Evolutionary conservation across 768 basidiomycete genomes (phyloP).

Genomic region (Pisolithus microcarpus): DNA sequence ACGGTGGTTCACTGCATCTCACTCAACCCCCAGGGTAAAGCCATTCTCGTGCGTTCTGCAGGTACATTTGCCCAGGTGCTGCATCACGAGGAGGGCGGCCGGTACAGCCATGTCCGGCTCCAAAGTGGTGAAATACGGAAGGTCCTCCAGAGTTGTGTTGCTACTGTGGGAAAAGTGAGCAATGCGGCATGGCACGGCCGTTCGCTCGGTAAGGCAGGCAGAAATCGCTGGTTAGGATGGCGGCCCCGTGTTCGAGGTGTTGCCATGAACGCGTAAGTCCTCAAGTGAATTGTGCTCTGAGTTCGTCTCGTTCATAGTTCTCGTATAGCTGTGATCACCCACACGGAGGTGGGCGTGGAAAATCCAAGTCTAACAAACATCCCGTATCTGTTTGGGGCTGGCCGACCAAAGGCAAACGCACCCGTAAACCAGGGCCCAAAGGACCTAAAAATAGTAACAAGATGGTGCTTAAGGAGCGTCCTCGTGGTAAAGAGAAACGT

Average conservation of each 20-base stretch:
- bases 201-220: slow-evolving; percentile 85
- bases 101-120: slow-evolving; percentile 77
- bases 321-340: slow-evolving; percentile 75
- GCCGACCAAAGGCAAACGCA: slow-evolving; percentile 87
- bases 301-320: neutral
- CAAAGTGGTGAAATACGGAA: slow-evolving; percentile 91
- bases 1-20: slow-evolving; percentile 86
- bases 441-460: slow-evolving; percentile 88
- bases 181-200: slow-evolving; percentile 85
- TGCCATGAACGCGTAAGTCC: slow-evolving; percentile 88
- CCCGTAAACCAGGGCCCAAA: slow-evolving; percentile 86
- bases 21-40: slow-evolving; percentile 68
- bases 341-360: slow-evolving; percentile 96
- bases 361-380: slow-evolving; percentile 93
- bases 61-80: slow-evolving; percentile 82
- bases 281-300: neutral
- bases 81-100: slow-evolving; percentile 60
- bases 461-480: slow-evolving; percentile 81
- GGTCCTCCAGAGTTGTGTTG: slow-evolving; percentile 72
- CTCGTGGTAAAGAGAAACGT: slow-evolving; percentile 57
- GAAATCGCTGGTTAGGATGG: slow-evolving; percentile 79
- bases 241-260: slow-evolving; percentile 87
- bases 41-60: slow-evolving; percentile 81
- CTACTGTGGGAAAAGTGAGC: slow-evolving; percentile 87
- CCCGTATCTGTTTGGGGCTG: slow-evolving; percentile 91